Evolutionary conservation across 2,329 filamentous ascomycete genomes (phyloP).

Genomic region (Neospermospora avenae): DNA sequence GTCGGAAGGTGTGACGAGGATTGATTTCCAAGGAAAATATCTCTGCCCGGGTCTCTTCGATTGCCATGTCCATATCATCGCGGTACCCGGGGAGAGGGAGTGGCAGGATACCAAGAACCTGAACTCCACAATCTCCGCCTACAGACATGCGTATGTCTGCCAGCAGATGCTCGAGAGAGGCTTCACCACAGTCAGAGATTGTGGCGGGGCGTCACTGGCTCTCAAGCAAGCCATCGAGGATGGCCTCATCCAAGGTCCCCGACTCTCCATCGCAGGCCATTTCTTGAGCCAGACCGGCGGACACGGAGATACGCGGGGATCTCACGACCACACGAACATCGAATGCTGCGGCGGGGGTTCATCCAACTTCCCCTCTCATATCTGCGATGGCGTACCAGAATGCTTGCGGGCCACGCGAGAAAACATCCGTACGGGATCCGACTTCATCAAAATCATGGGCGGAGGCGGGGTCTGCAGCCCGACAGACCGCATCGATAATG

Average conservation of each 20-base stretch:
- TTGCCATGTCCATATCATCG: constrained; percentile 47
- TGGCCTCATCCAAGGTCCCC: constrained; percentile 51
- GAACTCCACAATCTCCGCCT: constrained; percentile 36
- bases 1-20: constrained; percentile 7
- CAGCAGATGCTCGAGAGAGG: constrained; percentile 52
- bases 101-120: constrained; percentile 38
- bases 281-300: constrained; percentile 57
- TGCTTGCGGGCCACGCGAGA: constrained; percentile 51
- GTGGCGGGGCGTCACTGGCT: constrained; percentile 52
- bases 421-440: constrained; percentile 52
- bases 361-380: constrained; percentile 41
- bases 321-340: constrained; percentile 39
- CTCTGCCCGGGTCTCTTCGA: constrained; percentile 51
- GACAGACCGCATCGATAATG: constrained; percentile 50
- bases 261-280: constrained; percentile 52
- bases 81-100: constrained; percentile 41
- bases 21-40: constrained; percentile 43
- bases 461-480: constrained; percentile 55
- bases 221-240: constrained; percentile 55
- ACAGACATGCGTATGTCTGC: constrained; percentile 47
- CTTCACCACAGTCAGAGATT: constrained; percentile 57
- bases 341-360: constrained; percentile 47
- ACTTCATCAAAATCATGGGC: constrained; percentile 62
- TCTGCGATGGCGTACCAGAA: constrained; percentile 51
- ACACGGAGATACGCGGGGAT: constrained; percentile 49